These are phyloP conservation scores for Aspergillus conjunctus DNA, from an alignment of 495 filamentous ascomycete genomes.

Conservation along the genomic window DNA sequence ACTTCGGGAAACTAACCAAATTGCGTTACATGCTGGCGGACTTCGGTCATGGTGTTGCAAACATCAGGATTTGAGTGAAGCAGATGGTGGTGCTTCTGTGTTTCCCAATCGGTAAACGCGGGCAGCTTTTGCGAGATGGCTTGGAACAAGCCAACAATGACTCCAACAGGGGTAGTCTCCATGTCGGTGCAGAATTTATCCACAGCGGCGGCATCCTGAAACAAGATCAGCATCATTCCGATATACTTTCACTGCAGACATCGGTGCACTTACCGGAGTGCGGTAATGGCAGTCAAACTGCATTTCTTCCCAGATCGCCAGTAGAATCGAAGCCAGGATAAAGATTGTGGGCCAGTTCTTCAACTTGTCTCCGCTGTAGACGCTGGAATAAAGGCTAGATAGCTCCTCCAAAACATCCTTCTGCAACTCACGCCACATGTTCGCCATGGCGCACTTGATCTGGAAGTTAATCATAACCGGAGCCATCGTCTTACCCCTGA, in stretches of 20 bases:
- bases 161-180: slow-evolving; percentile 90
- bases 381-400: slow-evolving; percentile 83
- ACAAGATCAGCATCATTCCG: slow-evolving; percentile 7
- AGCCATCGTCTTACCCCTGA: slow-evolving; percentile 81
- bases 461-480: slow-evolving; percentile 99
- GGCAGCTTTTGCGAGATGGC: slow-evolving; percentile 94
- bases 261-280: slow-evolving; percentile 54
- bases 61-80: slow-evolving; percentile 86
- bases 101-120: slow-evolving; percentile 88
- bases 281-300: slow-evolving; percentile 96
- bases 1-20: slow-evolving; percentile 60
- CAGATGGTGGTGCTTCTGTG: slow-evolving; percentile 79
- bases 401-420: slow-evolving; percentile 93
- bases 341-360: slow-evolving; percentile 99
- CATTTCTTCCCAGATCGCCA: slow-evolving; percentile 96
- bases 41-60: slow-evolving; percentile 92
- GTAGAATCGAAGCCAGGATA: slow-evolving; percentile 84
- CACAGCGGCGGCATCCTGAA: slow-evolving; percentile 69
- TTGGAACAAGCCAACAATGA: slow-evolving; percentile 92
- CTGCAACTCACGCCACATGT: slow-evolving; percentile 94
- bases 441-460: slow-evolving; percentile 90
- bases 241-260: neutral
- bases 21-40: slow-evolving; percentile 82
- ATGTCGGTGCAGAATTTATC: slow-evolving; percentile 93
- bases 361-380: slow-evolving; percentile 89